A percentile compares a stretch with the other conserved stretches of the same genome.
These are phyloP conservation scores for Fusarium sulawesiense DNA, from an alignment of 2,329 filamentous ascomycete genomes.

Conservation along the genomic window DNA sequence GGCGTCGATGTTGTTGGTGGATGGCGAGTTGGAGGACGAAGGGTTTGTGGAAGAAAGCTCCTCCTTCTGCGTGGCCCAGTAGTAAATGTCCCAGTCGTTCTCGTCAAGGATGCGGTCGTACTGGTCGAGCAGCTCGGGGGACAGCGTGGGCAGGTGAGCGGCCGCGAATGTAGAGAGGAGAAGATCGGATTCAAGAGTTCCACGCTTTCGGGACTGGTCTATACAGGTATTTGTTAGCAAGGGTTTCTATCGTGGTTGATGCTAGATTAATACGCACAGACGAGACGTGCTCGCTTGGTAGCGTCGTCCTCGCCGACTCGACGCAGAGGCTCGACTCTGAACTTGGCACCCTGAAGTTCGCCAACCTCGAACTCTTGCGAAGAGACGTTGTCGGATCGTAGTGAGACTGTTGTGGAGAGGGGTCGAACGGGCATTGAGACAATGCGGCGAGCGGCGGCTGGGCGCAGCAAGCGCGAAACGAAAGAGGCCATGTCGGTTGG, in stretches of 20 bases:
- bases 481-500: conserved; percentile 36
- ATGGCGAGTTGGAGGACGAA: conserved; percentile 40
- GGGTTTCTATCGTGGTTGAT: neutral
- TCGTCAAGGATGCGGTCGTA: conserved; percentile 97
- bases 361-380: conserved; percentile 77
- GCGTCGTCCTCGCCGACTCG: conserved; percentile 83
- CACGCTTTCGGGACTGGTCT: conserved; percentile 96
- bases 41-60: conserved; percentile 59
- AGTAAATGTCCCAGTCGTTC: conserved; percentile 99
- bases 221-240: conserved; percentile 1
- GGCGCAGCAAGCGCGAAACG: conserved; percentile 39
- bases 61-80: conserved; percentile 93
- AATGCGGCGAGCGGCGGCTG: conserved; percentile 34
- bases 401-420: conserved; percentile 39
- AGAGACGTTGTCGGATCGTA: conserved; percentile 33
- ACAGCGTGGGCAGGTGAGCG: conserved; percentile 79
- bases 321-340: conserved; percentile 90
- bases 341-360: conserved; percentile 86
- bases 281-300: conserved; percentile 89
- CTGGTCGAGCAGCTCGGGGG: conserved; percentile 76
- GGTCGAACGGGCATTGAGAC: conserved; percentile 34
- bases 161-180: conserved; percentile 96
- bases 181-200: conserved; percentile 94
- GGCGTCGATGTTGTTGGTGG: conserved; percentile 28
- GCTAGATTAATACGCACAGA: conserved; percentile 60